Evolutionary conservation across 139 green algal genomes (phyloP).

Genomic region (Picochlorum sp.): DNA sequence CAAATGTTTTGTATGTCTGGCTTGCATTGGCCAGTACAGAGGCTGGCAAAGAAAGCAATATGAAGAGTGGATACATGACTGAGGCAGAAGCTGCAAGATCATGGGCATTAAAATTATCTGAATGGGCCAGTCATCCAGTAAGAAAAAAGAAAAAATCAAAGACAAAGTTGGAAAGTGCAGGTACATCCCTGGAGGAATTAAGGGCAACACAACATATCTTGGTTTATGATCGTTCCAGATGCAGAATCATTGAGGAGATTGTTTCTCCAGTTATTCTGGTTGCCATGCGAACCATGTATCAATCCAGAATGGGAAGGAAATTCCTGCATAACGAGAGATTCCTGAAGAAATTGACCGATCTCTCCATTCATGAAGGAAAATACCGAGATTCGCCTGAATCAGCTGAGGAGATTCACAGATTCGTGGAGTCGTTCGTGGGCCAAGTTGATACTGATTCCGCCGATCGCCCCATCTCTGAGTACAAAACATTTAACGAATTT

Average conservation of each 20-base stretch:
- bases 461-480: slow-evolving; percentile 30
- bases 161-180: background rate
- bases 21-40: slow-evolving; percentile 5
- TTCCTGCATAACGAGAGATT: slow-evolving; percentile 15
- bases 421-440: slow-evolving; percentile 18
- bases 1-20: slow-evolving; percentile 38
- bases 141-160: background rate
- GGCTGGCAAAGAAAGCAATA: too few relatives aligned
- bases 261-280: slow-evolving; percentile 19
- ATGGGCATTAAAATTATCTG: slow-evolving; percentile 34
- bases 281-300: slow-evolving; percentile 40
- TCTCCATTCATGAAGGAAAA: background rate
- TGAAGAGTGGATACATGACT: slow-evolving; percentile 30
- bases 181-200: slow-evolving; percentile 17
- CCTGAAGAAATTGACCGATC: background rate
- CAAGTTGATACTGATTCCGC: slow-evolving; percentile 21
- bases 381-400: slow-evolving; percentile 3
- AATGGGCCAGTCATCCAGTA: slow-evolving; percentile 33
- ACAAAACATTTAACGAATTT: slow-evolving; percentile 53
- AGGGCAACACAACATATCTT: slow-evolving; percentile 26
- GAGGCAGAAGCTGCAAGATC: slow-evolving; percentile 18
- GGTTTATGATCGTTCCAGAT: slow-evolving; percentile 20
- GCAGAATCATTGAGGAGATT: slow-evolving; percentile 28
- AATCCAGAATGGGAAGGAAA: slow-evolving; percentile 11
- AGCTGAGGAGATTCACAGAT: slow-evolving; percentile 14